Evolutionary conservation across 163 green algal genomes (phyloP).

Genomic region (Volvox carteri): DNA sequence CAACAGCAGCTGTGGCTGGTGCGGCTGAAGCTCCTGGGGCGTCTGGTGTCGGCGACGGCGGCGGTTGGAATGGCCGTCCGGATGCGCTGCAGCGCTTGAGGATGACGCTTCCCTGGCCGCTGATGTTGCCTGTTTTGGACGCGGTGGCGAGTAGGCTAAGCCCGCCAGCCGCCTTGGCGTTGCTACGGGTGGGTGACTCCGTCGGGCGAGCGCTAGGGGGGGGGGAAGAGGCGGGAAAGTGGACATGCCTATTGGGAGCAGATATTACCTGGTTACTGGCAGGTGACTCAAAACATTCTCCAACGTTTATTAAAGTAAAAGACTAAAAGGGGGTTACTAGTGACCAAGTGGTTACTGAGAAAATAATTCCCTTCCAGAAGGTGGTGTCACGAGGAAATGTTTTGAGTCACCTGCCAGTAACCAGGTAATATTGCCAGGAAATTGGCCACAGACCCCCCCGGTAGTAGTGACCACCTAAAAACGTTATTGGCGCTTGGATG

Average conservation of each 20-base stretch:
- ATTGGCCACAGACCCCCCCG: too few relatives aligned
- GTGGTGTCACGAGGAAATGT: too few relatives aligned
- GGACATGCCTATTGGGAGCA: too few relatives aligned
- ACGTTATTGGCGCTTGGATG: too few relatives aligned
- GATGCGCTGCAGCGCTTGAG: too few relatives aligned
- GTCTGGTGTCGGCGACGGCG: background rate
- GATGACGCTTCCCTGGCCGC: constrained; percentile 11
- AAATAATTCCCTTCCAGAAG: too few relatives aligned
- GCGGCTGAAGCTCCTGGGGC: background rate
- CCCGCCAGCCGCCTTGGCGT: background rate
- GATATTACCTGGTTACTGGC: background rate
- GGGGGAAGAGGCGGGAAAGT: background rate
- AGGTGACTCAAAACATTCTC: background rate
- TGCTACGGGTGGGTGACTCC: constrained; percentile 29
- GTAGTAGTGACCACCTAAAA: too few relatives aligned
- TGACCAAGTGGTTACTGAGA: too few relatives aligned
- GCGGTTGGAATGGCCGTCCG: background rate
- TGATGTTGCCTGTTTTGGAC: constrained; percentile 25
- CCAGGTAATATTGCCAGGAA: too few relatives aligned
- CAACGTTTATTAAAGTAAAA: background rate
- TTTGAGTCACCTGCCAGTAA: too few relatives aligned
- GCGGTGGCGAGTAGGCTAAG: constrained; percentile 14
- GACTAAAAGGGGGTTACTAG: background rate
- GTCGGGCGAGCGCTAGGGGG: background rate
- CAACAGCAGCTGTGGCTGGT: background rate